phyloP scores from a whole-genome alignment of 306 rosid species.

The Lathyrus aphaca region DNA sequence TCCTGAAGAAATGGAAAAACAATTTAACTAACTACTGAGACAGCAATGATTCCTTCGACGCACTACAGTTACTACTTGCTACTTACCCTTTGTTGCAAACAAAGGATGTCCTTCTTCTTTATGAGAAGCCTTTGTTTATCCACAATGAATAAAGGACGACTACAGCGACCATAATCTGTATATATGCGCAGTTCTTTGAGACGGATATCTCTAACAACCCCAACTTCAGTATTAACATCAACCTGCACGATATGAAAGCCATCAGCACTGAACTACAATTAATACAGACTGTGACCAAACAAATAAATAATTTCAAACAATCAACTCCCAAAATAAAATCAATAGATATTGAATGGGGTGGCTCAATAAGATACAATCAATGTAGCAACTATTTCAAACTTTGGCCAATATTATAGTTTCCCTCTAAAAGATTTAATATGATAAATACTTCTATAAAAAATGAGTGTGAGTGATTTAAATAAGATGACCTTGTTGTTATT shows the following conservation, averaged over 20 bases:
- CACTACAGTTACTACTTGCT: conserved; percentile 20
- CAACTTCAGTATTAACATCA: conserved; percentile 98
- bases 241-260: conserved; percentile 56
- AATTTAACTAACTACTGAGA: conserved; percentile 20
- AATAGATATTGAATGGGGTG: neutral
- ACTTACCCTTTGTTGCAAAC: conserved; percentile 87
- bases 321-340: neutral
- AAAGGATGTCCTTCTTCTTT: conserved; percentile 83
- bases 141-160: conserved; percentile 97
- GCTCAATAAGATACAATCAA: neutral
- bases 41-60: conserved; percentile 15
- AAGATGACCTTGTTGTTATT: neutral
- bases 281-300: neutral
- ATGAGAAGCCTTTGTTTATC: conserved; percentile 96
- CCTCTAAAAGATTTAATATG: neutral
- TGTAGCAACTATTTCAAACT: neutral
- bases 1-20: conserved; percentile 57
- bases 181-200: conserved; percentile 90
- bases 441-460: neutral
- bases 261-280: conserved; percentile 40
- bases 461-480: neutral
- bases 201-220: conserved; percentile 92
- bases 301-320: conserved; percentile 8
- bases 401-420: neutral
- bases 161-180: conserved; percentile 97